phyloP scores from a whole-genome alignment of 2,329 filamentous ascomycete genomes.

The Aureobasidium sp. region DNA sequence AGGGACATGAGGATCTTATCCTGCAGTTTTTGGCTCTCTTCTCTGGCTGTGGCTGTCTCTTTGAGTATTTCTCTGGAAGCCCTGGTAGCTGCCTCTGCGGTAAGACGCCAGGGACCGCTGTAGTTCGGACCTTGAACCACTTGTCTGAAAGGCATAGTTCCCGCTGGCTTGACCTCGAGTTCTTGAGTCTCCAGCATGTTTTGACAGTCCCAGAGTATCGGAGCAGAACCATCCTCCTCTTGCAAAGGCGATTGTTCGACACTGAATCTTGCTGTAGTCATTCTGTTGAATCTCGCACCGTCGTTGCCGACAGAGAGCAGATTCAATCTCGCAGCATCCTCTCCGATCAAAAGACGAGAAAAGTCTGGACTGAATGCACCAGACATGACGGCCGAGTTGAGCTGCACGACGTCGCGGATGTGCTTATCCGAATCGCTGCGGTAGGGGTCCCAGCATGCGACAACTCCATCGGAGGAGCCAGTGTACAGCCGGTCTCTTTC shows the following conservation, averaged over 20 bases:
- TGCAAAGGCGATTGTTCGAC: constrained; percentile 15
- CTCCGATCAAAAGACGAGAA: constrained; percentile 48
- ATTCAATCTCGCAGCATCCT: constrained; percentile 47
- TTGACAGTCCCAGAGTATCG: constrained; percentile 14
- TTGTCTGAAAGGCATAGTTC: constrained; percentile 36
- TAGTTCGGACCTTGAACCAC: constrained; percentile 38
- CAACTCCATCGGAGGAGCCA: constrained; percentile 51
- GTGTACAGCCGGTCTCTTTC: constrained; percentile 46
- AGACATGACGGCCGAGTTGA: constrained; percentile 48
- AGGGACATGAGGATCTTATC: constrained; percentile 2
- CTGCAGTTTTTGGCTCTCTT: neutral
- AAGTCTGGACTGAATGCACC: constrained; percentile 49
- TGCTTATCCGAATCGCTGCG: constrained; percentile 42
- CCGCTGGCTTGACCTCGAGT: constrained; percentile 31
- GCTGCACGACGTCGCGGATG: constrained; percentile 39
- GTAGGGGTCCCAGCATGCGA: constrained; percentile 53
- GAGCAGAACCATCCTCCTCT: neutral
- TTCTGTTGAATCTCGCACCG: constrained; percentile 1
- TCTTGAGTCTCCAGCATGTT: constrained; percentile 25
- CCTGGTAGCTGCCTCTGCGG: neutral
- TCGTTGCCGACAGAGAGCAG: constrained; percentile 37
- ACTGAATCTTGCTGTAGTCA: constrained; percentile 23
- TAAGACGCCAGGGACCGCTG: neutral
- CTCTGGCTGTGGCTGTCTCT: neutral
- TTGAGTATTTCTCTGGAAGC: too few species aligned